Percentiles rank a stretch among this genome's conserved stretches.
phyloP scores from a whole-genome alignment of 2,329 filamentous ascomycete species.

The Keithomyces neogunnii region DNA sequence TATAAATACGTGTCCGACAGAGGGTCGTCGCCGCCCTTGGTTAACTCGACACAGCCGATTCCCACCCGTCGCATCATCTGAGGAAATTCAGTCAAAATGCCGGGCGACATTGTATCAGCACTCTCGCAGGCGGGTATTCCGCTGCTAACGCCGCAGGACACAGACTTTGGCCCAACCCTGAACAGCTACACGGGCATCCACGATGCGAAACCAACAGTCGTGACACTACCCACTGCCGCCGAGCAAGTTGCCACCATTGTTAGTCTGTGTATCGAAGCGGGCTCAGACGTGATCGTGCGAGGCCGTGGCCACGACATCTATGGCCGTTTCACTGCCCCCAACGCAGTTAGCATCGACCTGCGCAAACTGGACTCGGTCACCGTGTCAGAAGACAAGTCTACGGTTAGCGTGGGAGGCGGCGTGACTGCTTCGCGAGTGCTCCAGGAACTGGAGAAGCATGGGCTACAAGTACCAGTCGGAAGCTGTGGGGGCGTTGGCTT shows the following conservation, averaged over 20 bases:
- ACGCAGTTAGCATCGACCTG: constrained; percentile 27
- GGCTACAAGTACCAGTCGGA: constrained; percentile 19
- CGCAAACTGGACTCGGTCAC: constrained; percentile 24
- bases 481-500: constrained; percentile 21
- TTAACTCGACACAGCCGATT: too few relatives aligned
- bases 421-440: constrained; percentile 13
- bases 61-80: too few relatives aligned
- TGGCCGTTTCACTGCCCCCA: constrained; percentile 20
- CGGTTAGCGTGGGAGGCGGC: constrained; percentile 27
- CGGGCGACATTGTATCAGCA: too few relatives aligned
- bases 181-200: background rate
- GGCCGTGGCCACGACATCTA: constrained; percentile 27
- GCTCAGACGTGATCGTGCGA: constrained; percentile 14
- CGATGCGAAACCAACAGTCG: background rate
- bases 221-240: background rate
- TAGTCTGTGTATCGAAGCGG: background rate
- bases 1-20: too few relatives aligned
- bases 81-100: too few relatives aligned
- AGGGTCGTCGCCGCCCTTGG: too few relatives aligned
- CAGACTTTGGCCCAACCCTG: background rate
- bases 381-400: constrained; percentile 13
- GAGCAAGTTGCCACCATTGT: background rate
- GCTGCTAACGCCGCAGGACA: background rate
- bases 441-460: constrained; percentile 17
- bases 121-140: background rate